Evolutionary conservation across 2,329 filamentous ascomycete genomes (phyloP).

Genomic region (Diaporthe citrichinensis): DNA sequence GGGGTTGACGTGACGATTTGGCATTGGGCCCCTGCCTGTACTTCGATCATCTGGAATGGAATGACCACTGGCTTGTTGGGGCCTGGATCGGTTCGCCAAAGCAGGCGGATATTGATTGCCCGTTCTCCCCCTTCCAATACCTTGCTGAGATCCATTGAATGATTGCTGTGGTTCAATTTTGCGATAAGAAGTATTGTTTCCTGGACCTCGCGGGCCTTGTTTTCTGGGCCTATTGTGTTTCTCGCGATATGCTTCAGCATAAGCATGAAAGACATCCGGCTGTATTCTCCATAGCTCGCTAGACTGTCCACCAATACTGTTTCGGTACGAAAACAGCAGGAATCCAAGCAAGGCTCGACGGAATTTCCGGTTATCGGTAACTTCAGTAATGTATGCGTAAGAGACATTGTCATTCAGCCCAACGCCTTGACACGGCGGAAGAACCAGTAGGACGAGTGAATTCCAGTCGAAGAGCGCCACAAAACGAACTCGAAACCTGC

Average conservation of each 20-base stretch:
- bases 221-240: background rate
- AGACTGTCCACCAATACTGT: background rate
- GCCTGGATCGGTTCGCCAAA: background rate
- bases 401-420: conserved; percentile 2
- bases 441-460: background rate
- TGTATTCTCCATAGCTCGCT: background rate
- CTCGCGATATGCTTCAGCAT: background rate
- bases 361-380: conserved; percentile 14
- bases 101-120: background rate
- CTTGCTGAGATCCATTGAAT: background rate
- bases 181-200: too few species aligned
- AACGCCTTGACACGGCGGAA: background rate
- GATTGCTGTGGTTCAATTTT: too few species aligned
- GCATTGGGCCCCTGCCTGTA: background rate
- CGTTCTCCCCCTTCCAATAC: background rate
- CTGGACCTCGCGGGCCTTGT: background rate
- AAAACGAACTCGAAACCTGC: background rate
- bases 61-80: background rate
- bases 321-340: background rate
- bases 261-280: background rate
- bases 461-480: conserved; percentile 19
- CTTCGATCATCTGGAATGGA: background rate
- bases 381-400: conserved; percentile 10
- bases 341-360: conserved; percentile 16
- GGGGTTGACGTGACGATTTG: background rate